Percentiles rank a stretch among this genome's conserved stretches.
Evolutionary conservation across 805 yeast genomes (phyloP).

Genomic region (Lachancea sp.): DNA sequence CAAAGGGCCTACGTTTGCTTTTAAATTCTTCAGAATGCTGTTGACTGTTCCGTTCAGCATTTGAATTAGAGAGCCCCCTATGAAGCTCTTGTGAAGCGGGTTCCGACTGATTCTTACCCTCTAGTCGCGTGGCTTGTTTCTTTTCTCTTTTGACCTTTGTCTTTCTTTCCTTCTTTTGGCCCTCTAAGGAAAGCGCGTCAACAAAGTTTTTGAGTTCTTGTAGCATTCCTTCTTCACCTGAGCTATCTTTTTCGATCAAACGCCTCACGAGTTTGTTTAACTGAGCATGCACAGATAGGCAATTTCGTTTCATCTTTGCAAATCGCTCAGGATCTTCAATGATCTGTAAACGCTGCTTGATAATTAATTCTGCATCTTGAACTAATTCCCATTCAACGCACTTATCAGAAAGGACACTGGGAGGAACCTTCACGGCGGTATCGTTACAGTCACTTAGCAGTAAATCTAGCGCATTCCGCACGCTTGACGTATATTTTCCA

Average conservation of each 20-base stretch:
- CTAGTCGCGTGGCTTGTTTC: not conserved
- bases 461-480: slow-evolving; percentile 11
- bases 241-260: slow-evolving; percentile 13
- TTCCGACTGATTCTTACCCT: not conserved
- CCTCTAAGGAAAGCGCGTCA: slow-evolving; percentile 1
- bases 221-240: slow-evolving; percentile 10
- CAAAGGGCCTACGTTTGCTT: too few species aligned
- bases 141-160: not conserved
- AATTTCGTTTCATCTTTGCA: slow-evolving; percentile 17
- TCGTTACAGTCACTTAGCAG: slow-evolving; percentile 18
- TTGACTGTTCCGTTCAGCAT: too few species aligned
- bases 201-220: slow-evolving; percentile 17
- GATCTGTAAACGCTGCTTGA: slow-evolving; percentile 42
- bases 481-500: slow-evolving; percentile 19
- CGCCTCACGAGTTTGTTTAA: slow-evolving; percentile 18
- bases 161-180: slow-evolving; percentile 8
- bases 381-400: slow-evolving; percentile 61
- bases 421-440: slow-evolving; percentile 13
- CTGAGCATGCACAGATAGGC: slow-evolving; percentile 20
- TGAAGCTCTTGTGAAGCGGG: too few species aligned
- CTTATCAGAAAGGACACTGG: slow-evolving; percentile 30
- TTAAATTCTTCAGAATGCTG: too few species aligned
- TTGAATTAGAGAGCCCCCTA: too few species aligned
- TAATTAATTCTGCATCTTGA: slow-evolving; percentile 52
- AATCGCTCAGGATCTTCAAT: slow-evolving; percentile 15